Conservation (phyloP, 2,329 filamentous ascomycete species). For the Trichoderma sp. region DNA sequence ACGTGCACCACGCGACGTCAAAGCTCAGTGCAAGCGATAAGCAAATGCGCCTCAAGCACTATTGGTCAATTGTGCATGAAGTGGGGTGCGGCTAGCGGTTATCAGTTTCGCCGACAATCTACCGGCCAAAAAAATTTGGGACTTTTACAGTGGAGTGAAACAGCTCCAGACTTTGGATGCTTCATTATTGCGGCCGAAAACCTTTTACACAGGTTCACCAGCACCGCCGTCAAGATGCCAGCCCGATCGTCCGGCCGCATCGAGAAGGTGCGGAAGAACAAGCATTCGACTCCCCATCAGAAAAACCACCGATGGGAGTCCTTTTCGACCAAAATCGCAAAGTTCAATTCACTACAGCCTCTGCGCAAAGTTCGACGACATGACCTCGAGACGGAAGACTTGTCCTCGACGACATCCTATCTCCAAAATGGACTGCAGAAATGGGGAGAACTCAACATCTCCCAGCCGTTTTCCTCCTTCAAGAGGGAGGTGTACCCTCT, state of each 20-base stretch:
- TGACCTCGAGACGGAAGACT: constrained; percentile 78
- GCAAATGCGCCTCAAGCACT: constrained; percentile 38
- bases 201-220: constrained; percentile 34
- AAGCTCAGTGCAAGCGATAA: constrained; percentile 36
- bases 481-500: constrained; percentile 73
- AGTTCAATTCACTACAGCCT: constrained; percentile 87
- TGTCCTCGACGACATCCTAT: constrained; percentile 79
- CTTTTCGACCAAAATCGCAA: constrained; percentile 87
- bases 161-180: constrained; percentile 32
- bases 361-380: constrained; percentile 86
- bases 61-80: constrained; percentile 39
- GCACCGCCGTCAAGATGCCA: constrained; percentile 56
- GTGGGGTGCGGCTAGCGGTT: constrained; percentile 35
- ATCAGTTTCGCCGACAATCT: constrained; percentile 44
- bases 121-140: constrained; percentile 43
- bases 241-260: constrained; percentile 68
- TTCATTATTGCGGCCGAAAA: constrained; percentile 33
- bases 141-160: constrained; percentile 38
- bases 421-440: constrained; percentile 80
- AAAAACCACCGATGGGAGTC: constrained; percentile 90
- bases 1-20: constrained; percentile 21
- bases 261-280: constrained; percentile 70
- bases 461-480: constrained; percentile 78
- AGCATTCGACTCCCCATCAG: constrained; percentile 71
- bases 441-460: constrained; percentile 92